phyloP scores from a whole-genome alignment of 2,329 filamentous ascomycete species.

The Chrysoporthe austroafricana region DNA sequence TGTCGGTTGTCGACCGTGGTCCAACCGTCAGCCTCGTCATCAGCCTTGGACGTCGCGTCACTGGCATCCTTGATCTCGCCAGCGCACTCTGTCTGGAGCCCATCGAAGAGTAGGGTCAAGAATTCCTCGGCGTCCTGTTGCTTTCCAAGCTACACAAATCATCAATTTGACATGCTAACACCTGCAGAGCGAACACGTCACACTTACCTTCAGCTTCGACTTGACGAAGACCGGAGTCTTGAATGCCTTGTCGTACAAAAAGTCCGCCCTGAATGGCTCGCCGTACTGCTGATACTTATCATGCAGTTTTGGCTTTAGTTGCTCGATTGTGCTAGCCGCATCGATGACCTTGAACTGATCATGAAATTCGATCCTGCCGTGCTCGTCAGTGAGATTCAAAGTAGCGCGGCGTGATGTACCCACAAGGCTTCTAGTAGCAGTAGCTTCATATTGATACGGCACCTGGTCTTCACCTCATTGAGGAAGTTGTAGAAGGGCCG shows the following conservation, averaged over 20 bases:
- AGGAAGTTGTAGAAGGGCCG: slow-evolving; percentile 93
- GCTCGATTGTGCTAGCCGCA: slow-evolving; percentile 73
- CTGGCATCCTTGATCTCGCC: slow-evolving; percentile 60
- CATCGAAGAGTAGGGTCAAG: slow-evolving; percentile 87
- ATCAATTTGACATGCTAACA: slow-evolving; percentile 29
- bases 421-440: slow-evolving; percentile 93
- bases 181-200: slow-evolving; percentile 13
- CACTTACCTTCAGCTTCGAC: slow-evolving; percentile 77
- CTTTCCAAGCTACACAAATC: slow-evolving; percentile 72
- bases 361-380: slow-evolving; percentile 86
- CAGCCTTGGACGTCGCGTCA: slow-evolving; percentile 30
- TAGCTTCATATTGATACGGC: slow-evolving; percentile 83
- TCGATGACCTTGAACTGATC: slow-evolving; percentile 87
- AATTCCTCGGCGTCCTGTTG: slow-evolving; percentile 99
- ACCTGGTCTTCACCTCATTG: slow-evolving; percentile 81
- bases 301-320: slow-evolving; percentile 71
- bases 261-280: slow-evolving; percentile 89
- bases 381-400: slow-evolving; percentile 18
- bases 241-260: slow-evolving; percentile 87
- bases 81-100: slow-evolving; percentile 89
- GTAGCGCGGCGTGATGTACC: slow-evolving; percentile 42
- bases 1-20: slow-evolving; percentile 93
- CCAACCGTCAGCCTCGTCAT: slow-evolving; percentile 66
- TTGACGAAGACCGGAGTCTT: slow-evolving; percentile 84
- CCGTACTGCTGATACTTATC: slow-evolving; percentile 89